phyloP scores from a whole-genome alignment of 768 basidiomycete species.

The Hydnomerulius pinastri region DNA sequence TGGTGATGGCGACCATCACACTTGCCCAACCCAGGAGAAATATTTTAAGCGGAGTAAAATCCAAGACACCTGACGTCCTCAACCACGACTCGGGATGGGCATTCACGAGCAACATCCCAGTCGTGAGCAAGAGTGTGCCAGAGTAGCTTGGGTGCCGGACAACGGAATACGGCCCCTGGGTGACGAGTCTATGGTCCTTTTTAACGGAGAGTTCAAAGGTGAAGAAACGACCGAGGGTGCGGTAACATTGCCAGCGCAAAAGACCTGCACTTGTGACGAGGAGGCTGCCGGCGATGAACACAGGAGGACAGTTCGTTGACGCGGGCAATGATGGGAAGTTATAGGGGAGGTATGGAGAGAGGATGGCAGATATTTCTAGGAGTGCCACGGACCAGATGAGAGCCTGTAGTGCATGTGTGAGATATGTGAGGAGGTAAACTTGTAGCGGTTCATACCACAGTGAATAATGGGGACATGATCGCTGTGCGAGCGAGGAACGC shows the following conservation, averaged over 20 bases:
- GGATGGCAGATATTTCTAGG: slow-evolving; percentile 29
- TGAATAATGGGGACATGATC: slow-evolving; percentile 28
- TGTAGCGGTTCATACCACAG: slow-evolving; percentile 36
- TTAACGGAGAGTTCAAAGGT: slow-evolving; percentile 47
- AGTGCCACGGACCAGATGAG: slow-evolving; percentile 41
- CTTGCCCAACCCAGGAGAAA: background rate
- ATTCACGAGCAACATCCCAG: slow-evolving; percentile 3
- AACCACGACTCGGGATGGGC: slow-evolving; percentile 6
- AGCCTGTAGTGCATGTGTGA: slow-evolving; percentile 25
- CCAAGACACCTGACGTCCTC: background rate
- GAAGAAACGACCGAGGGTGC: slow-evolving; percentile 41
- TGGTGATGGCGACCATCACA: background rate
- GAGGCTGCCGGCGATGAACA: slow-evolving; percentile 14
- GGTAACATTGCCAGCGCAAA: slow-evolving; percentile 31
- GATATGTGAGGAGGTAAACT: background rate
- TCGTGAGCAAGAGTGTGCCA: slow-evolving; percentile 20
- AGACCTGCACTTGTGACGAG: slow-evolving; percentile 20
- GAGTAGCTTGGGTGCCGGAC: slow-evolving; percentile 48
- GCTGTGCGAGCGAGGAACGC: slow-evolving; percentile 32
- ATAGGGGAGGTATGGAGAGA: background rate
- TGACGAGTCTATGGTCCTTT: slow-evolving; percentile 42
- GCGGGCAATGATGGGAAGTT: background rate
- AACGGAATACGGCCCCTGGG: slow-evolving; percentile 45
- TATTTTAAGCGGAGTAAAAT: background rate
- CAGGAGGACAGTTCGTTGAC: no score